These are phyloP conservation scores for Phylloporus rhodoxanthus DNA, from an alignment of 768 basidiomycete genomes.

Conservation along the genomic window DNA sequence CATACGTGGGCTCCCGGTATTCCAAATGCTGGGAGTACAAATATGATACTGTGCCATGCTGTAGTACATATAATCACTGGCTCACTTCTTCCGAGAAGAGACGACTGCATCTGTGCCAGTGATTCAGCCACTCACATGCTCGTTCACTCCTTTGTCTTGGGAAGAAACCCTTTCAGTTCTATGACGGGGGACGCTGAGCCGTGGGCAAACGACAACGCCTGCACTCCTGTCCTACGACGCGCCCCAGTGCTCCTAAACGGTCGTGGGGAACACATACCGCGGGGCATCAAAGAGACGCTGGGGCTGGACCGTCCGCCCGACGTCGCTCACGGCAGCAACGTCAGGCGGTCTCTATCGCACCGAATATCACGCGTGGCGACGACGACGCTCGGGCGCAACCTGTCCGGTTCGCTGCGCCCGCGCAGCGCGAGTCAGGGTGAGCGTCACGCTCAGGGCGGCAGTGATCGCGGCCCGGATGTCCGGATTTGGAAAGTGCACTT, in stretches of 20 bases:
- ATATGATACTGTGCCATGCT: not conserved
- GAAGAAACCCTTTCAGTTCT: not conserved
- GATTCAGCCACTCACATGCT: not conserved
- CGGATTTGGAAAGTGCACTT: slow-evolving; percentile 22
- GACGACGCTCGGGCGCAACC: slow-evolving; percentile 26
- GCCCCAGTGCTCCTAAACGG: slow-evolving; percentile 34
- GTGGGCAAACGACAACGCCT: not conserved
- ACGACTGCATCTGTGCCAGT: not conserved
- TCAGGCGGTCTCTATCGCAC: slow-evolving; percentile 33
- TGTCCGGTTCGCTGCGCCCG: slow-evolving; percentile 18
- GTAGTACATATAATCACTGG: not conserved
- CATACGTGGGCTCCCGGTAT: not conserved
- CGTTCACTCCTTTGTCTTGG: not conserved
- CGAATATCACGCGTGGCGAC: slow-evolving; percentile 32
- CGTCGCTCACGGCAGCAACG: slow-evolving; percentile 5
- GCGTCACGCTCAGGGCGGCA: not conserved
- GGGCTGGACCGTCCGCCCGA: not conserved
- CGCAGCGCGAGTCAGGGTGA: slow-evolving; percentile 8
- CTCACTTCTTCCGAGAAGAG: not conserved
- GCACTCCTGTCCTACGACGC: slow-evolving; percentile 31
- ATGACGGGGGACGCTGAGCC: slow-evolving; percentile 8
- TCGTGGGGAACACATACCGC: slow-evolving; percentile 23
- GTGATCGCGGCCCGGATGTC: slow-evolving; percentile 2
- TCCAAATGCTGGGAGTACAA: not conserved
- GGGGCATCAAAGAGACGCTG: not conserved